Evolutionary conservation across 192 early-diverging fungal species (phyloP), one percentile per base, ranked within the genome.

Genomic region (Backusella westeae): DNA sequence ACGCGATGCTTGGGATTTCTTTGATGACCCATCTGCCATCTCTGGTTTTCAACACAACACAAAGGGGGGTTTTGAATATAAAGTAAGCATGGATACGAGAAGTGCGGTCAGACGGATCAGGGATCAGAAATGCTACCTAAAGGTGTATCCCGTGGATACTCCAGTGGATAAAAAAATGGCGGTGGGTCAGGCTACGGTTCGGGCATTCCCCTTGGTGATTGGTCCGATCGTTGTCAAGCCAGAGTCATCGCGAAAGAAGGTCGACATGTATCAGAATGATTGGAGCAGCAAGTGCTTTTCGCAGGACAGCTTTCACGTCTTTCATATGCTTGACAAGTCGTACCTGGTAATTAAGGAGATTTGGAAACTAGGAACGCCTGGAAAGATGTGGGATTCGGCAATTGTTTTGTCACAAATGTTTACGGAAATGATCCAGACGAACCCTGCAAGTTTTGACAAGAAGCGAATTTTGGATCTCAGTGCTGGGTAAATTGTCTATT

Each of bases 301-400:
- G 17, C 73, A 71, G 9, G 49, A 63, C n/a, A 78, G 59, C 2
- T 78, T 63, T 44, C 77, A 69, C 14, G 71, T 53, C 5, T 78
- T 65, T 41, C 32, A 39, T 12, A 21, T 78, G 49, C 23, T 52
- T 4, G 36, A 41, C 8, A n/a, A 38, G 15, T 26, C 21, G 6
- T 75, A 75, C 29, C 72, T 76, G 44, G 6, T 81, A 1, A 67
- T 81, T 1, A 44, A 79, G 6, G 84, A 86, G 49, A 59, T 32
- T 12, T 82, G 81, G 78, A 75, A 82, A 6, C 36, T 67, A 1
- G 77, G 75, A n/a, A 82, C 84, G 10, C 86, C 86, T 4, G 86
- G 86, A 23, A 84, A 84, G 19, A 66, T 83, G 38, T 87, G 86
- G 86, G 84, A 87, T 70, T 87, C 86, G 15, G 86, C 86, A 0